Evolutionary conservation across 1,139 yeast species (phyloP), one percentile per base, ranked within the genome.

Genomic region (Suhomyces bribrorum): DNA sequence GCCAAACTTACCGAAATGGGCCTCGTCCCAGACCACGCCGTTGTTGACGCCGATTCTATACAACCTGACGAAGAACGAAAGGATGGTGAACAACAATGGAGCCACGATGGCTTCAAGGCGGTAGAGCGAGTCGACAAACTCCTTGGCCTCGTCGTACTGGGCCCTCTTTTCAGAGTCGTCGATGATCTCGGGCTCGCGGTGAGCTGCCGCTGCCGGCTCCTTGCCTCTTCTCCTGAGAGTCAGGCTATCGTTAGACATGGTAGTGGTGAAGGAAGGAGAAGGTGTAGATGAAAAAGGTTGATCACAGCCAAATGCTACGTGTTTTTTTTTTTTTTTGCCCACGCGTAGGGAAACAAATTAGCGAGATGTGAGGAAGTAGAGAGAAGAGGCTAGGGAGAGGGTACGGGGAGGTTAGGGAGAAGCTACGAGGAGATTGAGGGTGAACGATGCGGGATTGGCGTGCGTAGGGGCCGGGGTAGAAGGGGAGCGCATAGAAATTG

Each of bases 1-100:
- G 38, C 97, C 97, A 60, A 90, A 90, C 62, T 88, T 89, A 45
- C 97, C 97, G 61, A 90, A 90, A 70, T 78, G 83, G 38, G 83
- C 83, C 59, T 78, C 83, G 56, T 78, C 83, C 83, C 83, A 78
- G 25, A 78, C 83, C 42, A 78, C 83, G 35, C 67, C 66, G 38
- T 73, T 60, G 49, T 75, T 76, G 45, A 61, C 54, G 22, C 79
- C 71, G 50, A 78, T 76, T 41, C 73, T 64, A 62, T 77, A 78
- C 58, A 77, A 66, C 57, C 83, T 65, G 33, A 76, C 77, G 38
- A 62, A 70, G 46, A 77, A 75, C 14, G 80, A 67, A 30, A 73
- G 56, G 2, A 61, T 46, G 6, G 83, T 77, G 57, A 78, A 73
- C 26, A 73, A 48, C 7, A 77, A 44, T 20, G 82, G 82, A 12